Conservation (phyloP, 805 yeast genomes). For the Lachancea lanzarotensis region DNA sequence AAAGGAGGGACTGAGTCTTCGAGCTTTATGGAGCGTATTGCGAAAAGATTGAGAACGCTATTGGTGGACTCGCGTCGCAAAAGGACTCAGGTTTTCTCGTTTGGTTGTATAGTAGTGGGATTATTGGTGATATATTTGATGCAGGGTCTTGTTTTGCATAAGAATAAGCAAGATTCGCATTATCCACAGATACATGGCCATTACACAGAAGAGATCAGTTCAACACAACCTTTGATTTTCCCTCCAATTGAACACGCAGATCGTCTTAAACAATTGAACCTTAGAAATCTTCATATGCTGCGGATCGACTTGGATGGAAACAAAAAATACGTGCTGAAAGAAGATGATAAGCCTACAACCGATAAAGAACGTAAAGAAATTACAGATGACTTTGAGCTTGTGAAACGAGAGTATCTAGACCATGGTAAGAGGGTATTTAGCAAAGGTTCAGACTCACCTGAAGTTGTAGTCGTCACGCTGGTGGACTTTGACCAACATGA, state of each 20-base stretch:
- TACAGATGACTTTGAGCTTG: conserved; percentile 35
- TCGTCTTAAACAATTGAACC: conserved; percentile 48
- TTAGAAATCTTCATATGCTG: conserved; percentile 45
- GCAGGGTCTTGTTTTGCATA: conserved; percentile 13
- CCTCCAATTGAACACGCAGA: conserved; percentile 75
- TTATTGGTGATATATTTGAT: conserved; percentile 16
- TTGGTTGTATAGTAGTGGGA: conserved; percentile 5
- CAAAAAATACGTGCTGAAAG: conserved; percentile 32
- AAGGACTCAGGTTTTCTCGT: conserved; percentile 4
- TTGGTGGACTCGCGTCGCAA: conserved; percentile 5
- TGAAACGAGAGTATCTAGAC: conserved; percentile 53
- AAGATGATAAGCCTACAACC: conserved; percentile 37
- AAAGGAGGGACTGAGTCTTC: conserved; percentile 14
- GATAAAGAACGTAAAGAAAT: conserved; percentile 30
- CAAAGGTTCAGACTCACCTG: conserved; percentile 40
- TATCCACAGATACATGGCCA: conserved; percentile 38
- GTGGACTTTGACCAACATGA: conserved; percentile 67
- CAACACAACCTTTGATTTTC: conserved; percentile 50
- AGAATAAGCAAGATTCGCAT: conserved; percentile 4
- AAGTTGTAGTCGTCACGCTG: conserved; percentile 69
- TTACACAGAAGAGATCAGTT: conserved; percentile 40
- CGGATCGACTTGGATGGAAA: conserved; percentile 42
- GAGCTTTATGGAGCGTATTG: neutral
- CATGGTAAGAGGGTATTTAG: conserved; percentile 52
- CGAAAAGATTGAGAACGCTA: neutral